phyloP scores from a whole-genome alignment of 768 basidiomycete genomes.

The Kwoniella sp. region DNA sequence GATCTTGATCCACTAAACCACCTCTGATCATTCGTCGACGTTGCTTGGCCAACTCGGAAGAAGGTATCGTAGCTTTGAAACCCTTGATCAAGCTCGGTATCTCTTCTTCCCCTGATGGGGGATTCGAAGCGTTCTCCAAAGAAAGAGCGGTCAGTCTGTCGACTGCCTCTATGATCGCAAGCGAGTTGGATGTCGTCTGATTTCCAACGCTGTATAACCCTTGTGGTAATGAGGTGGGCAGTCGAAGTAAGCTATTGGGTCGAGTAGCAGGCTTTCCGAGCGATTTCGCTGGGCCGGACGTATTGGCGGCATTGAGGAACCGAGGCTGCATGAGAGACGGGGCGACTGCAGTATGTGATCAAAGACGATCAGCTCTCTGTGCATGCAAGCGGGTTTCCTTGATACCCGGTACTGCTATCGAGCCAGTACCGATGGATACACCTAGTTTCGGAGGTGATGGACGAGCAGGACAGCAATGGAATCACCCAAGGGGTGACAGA shows the following conservation, averaged over 20 bases:
- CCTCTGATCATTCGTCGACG: conserved; percentile 73
- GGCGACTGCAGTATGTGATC: conserved; percentile 34
- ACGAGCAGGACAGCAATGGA: too few relatives aligned
- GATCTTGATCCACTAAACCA: conserved; percentile 52
- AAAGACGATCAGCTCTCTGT: not conserved
- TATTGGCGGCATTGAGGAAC: conserved; percentile 33
- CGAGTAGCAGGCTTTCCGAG: conserved; percentile 25
- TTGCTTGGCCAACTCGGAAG: conserved; percentile 74
- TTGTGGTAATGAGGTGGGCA: conserved; percentile 40
- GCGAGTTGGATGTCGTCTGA: conserved; percentile 46
- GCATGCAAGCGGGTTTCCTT: too few relatives aligned
- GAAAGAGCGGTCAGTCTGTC: conserved; percentile 43
- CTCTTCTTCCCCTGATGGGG: conserved; percentile 21
- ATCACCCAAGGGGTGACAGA: not conserved
- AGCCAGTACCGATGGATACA: not conserved
- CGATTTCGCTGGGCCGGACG: conserved; percentile 19
- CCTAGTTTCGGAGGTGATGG: too few relatives aligned
- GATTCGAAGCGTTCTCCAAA: conserved; percentile 2
- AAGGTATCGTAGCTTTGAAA: conserved; percentile 93
- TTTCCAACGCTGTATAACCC: conserved; percentile 34
- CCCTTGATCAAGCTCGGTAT: conserved; percentile 68
- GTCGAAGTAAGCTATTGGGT: conserved; percentile 33
- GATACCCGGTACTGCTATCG: too few relatives aligned
- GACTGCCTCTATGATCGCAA: conserved; percentile 54
- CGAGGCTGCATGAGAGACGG: conserved; percentile 51